A percentile compares a stretch with the other conserved stretches of the same genome.
Evolutionary conservation across 345 rosid species (phyloP).

Genomic region (Turnera subulata): DNA sequence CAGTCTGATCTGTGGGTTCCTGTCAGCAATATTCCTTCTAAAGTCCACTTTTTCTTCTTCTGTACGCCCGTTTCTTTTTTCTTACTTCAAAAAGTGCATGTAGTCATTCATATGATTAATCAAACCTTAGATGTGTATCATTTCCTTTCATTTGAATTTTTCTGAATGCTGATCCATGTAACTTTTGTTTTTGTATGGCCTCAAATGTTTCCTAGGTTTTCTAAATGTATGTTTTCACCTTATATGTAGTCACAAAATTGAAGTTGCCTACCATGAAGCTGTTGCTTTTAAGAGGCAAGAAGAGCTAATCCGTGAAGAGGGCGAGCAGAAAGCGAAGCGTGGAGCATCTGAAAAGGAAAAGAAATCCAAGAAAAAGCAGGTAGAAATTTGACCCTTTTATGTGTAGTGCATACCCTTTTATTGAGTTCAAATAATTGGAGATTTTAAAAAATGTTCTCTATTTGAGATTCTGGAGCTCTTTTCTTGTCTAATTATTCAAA

Average conservation of each 20-base stretch:
- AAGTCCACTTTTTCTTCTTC: too few species aligned
- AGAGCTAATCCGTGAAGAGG: constrained; percentile 94
- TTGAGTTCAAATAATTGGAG: not conserved
- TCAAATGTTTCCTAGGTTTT: not conserved
- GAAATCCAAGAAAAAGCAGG: constrained; percentile 94
- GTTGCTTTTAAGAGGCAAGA: constrained; percentile 91
- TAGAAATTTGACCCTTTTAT: constrained; percentile 8
- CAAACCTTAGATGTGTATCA: too few species aligned
- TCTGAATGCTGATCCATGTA: too few species aligned
- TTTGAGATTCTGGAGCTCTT: not conserved
- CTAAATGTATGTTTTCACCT: constrained; percentile 1
- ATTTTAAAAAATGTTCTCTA: not conserved
- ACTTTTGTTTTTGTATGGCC: not conserved
- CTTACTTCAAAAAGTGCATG: too few species aligned
- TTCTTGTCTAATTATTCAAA: too few species aligned
- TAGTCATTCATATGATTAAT: too few species aligned
- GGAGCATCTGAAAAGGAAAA: constrained; percentile 70
- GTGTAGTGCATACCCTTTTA: not conserved
- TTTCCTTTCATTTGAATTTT: too few species aligned
- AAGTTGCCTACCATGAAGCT: constrained; percentile 91
- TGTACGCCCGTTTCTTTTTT: too few species aligned
- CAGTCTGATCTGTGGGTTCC: too few species aligned
- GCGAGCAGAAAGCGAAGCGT: constrained; percentile 76
- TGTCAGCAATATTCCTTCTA: too few species aligned
- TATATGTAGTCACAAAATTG: constrained; percentile 68